Percentiles rank a stretch among this genome's conserved stretches.
phyloP scores from a whole-genome alignment of 495 filamentous ascomycete genomes.

The Podospora fimiseda region DNA sequence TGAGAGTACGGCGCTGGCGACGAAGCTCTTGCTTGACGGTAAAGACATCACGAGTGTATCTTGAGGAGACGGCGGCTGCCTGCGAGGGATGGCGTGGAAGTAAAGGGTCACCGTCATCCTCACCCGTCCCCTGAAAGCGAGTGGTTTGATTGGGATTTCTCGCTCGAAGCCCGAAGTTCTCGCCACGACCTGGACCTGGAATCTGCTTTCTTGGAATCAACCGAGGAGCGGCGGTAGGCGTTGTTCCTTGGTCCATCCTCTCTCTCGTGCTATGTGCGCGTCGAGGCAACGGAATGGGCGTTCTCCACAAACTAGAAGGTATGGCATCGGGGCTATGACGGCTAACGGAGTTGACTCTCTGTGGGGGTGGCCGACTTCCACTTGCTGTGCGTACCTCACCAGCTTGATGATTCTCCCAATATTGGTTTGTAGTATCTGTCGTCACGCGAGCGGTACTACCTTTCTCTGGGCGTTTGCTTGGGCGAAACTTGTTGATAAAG shows the following conservation, averaged over 20 bases:
- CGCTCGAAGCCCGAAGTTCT: not conserved
- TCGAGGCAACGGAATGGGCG: constrained; percentile 15
- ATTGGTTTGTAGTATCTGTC: not conserved
- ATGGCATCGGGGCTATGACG: constrained; percentile 17
- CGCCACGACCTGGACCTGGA: not conserved
- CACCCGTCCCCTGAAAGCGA: not conserved
- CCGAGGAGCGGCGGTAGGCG: not conserved
- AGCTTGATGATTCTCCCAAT: not conserved
- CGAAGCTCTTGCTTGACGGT: constrained; percentile 33
- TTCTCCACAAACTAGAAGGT: constrained; percentile 14
- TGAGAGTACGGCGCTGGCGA: constrained; percentile 31
- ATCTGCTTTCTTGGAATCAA: not conserved
- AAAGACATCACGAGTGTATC: constrained; percentile 19
- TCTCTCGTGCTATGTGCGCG: constrained; percentile 8
- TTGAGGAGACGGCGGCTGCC: not conserved
- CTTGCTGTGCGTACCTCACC: not conserved
- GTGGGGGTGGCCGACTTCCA: not conserved
- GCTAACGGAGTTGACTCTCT: constrained; percentile 1
- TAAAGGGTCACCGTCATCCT: not conserved
- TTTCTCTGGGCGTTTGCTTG: constrained; percentile 38
- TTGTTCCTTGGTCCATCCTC: not conserved
- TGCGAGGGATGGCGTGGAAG: not conserved
- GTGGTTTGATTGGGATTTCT: too few species aligned
- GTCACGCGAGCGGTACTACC: constrained; percentile 31
- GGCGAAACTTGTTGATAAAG: constrained; percentile 30